phyloP scores from a whole-genome alignment of 331 rosid species.

The Malus hybrid region DNA sequence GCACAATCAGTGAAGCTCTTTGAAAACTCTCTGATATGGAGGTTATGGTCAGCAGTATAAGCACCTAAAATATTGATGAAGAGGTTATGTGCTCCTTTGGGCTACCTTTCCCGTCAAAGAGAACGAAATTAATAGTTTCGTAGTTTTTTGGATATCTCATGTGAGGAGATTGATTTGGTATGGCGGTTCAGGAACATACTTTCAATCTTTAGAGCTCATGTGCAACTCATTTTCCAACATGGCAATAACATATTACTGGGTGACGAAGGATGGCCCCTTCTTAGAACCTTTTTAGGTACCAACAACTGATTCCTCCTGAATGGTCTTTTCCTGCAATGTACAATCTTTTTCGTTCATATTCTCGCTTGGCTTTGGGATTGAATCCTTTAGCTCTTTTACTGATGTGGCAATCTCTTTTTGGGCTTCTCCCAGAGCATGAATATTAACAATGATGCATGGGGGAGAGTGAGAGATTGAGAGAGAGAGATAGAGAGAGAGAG shows the following conservation, averaged over 20 bases:
- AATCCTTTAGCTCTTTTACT: too few relatives aligned
- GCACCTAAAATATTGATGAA: background rate
- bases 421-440: too few relatives aligned
- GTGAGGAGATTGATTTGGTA: background rate
- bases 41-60: background rate
- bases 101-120: background rate
- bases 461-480: too few relatives aligned
- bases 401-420: too few relatives aligned
- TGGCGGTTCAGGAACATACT: background rate
- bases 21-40: background rate
- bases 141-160: background rate
- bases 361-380: too few relatives aligned
- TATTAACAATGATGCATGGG: too few relatives aligned
- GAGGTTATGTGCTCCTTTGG: background rate
- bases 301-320: too few relatives aligned
- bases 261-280: background rate
- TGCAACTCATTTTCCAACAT: background rate
- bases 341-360: too few relatives aligned
- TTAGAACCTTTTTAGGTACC: too few relatives aligned
- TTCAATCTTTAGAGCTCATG: background rate
- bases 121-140: background rate
- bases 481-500: too few relatives aligned
- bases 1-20: background rate
- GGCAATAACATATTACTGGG: background rate
- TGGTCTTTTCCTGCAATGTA: background rate